A percentile compares a stretch with the other conserved stretches of the same genome.
Evolutionary conservation across 352 stramenopile species (phyloP).

Genomic region (Achlya hypogyna): DNA sequence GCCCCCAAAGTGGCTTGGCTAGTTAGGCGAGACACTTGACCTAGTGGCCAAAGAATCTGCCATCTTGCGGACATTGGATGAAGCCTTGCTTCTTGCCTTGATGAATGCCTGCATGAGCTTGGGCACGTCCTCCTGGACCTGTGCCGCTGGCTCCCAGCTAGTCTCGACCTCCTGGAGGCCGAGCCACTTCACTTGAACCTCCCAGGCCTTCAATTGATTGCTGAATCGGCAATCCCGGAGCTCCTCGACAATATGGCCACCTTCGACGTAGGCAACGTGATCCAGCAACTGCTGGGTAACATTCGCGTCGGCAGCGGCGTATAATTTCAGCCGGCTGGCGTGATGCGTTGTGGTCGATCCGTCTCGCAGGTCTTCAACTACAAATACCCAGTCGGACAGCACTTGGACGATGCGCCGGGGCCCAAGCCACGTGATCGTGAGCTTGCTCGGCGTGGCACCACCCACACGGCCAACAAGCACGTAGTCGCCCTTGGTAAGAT

Average conservation of each 20-base stretch:
- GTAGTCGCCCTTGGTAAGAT: conserved; percentile 16
- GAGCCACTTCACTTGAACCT: background rate
- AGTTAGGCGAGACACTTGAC: too few species aligned
- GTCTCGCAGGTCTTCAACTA: conserved; percentile 19
- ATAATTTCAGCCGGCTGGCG: conserved; percentile 18
- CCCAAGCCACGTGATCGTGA: conserved; percentile 11
- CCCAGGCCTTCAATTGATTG: background rate
- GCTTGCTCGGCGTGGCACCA: background rate
- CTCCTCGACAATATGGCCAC: conserved; percentile 21
- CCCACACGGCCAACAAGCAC: conserved; percentile 14
- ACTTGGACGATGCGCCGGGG: conserved; percentile 1
- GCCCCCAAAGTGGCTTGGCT: too few species aligned
- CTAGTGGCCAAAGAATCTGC: too few species aligned
- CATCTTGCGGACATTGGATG: too few species aligned
- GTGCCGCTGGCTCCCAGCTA: background rate
- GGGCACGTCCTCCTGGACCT: background rate
- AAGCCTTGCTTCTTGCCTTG: too few species aligned
- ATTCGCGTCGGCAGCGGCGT: background rate
- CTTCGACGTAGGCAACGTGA: conserved; percentile 17
- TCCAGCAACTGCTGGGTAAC: conserved; percentile 3
- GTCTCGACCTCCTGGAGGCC: background rate
- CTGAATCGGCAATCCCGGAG: background rate
- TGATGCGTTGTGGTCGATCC: conserved; percentile 11
- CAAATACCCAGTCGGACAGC: background rate
- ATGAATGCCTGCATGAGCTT: background rate